Conservation (phyloP, 2,329 filamentous ascomycete genomes). For the Capronia epimyces region DNA sequence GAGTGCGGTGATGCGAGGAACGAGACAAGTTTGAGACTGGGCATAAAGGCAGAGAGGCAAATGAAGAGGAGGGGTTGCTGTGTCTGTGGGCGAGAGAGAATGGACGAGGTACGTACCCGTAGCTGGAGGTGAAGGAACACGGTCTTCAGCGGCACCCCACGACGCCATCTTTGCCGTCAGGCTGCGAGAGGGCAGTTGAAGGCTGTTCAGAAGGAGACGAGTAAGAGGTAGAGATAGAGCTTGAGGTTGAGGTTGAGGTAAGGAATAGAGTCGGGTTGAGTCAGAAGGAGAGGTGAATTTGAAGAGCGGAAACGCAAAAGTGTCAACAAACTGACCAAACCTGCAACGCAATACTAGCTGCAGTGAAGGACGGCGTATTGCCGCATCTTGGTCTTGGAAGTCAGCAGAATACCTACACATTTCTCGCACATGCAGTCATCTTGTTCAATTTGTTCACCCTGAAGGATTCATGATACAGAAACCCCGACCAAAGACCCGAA, state of each 20-base stretch:
- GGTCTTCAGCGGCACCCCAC: background rate
- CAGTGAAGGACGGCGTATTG: background rate
- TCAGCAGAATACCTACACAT: too few relatives aligned
- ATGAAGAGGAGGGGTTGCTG: background rate
- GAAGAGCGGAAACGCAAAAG: background rate
- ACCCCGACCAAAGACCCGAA: too few relatives aligned
- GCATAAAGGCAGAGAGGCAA: background rate
- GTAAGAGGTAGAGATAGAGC: background rate
- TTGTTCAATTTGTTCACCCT: too few relatives aligned
- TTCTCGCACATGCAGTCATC: too few relatives aligned
- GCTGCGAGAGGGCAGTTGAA: too few relatives aligned
- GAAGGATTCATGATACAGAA: too few relatives aligned
- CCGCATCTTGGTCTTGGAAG: background rate
- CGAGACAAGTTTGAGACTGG: background rate
- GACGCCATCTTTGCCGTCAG: background rate
- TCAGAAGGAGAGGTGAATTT: background rate
- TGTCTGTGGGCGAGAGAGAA: background rate
- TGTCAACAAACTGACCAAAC: background rate
- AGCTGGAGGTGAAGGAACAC: background rate
- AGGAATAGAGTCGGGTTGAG: background rate
- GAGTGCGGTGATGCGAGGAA: background rate
- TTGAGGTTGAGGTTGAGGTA: too few relatives aligned
- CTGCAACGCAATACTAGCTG: background rate
- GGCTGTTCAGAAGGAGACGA: background rate
- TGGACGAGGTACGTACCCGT: background rate